phyloP scores from a whole-genome alignment of 2,329 filamentous ascomycete species.

The Alternaria solani region DNA sequence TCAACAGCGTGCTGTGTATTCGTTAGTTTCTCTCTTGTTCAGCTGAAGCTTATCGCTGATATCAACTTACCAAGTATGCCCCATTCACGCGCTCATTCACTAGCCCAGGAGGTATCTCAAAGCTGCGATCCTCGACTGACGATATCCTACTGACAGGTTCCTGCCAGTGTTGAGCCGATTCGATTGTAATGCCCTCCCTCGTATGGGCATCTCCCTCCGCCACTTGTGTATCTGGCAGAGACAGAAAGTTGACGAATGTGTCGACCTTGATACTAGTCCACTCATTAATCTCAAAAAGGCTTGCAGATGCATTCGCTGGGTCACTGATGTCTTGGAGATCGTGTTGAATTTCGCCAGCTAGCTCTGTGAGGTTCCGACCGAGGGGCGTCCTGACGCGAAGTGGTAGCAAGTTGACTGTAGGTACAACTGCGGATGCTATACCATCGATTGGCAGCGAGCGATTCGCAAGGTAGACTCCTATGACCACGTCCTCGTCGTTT shows the following conservation, averaged over 20 bases:
- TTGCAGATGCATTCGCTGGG: constrained; percentile 64
- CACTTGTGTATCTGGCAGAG: constrained; percentile 55
- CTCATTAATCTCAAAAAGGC: constrained; percentile 72
- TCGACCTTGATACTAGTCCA: constrained; percentile 79
- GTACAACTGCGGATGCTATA: constrained; percentile 64
- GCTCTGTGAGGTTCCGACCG: constrained; percentile 51
- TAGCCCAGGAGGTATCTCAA: constrained; percentile 31
- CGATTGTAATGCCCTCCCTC: constrained; percentile 30
- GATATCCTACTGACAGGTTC: constrained; percentile 30
- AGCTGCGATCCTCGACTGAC: constrained; percentile 8
- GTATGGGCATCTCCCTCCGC: constrained; percentile 6
- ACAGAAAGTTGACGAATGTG: constrained; percentile 84
- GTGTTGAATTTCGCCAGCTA: constrained; percentile 70
- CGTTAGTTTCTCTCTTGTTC: constrained; percentile 40
- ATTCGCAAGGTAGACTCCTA: constrained; percentile 88
- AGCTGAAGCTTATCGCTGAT: constrained; percentile 11
- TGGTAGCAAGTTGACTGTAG: constrained; percentile 82
- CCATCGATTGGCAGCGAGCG: constrained; percentile 64
- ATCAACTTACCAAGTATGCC: constrained; percentile 51
- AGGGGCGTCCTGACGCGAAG: constrained; percentile 62
- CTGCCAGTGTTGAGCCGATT: constrained; percentile 23
- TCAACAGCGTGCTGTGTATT: constrained; percentile 60
- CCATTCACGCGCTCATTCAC: constrained; percentile 30
- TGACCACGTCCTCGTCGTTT: constrained; percentile 58
- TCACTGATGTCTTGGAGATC: constrained; percentile 71